Evolutionary conservation across 129 eudicot genomes (phyloP).

Genomic region (Centrapalus pauciflorus): DNA sequence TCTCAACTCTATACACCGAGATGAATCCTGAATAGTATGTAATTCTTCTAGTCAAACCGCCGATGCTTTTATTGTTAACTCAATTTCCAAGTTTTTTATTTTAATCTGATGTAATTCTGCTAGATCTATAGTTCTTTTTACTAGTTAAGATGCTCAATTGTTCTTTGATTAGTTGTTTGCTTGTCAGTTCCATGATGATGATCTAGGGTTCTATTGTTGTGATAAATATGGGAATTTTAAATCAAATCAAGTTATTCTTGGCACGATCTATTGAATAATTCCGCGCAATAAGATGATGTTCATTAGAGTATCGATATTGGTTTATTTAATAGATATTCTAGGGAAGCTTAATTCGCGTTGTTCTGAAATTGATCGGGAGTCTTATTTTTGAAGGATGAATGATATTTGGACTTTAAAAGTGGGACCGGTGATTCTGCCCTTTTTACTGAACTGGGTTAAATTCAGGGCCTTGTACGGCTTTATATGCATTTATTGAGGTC

Average conservation of each 20-base stretch:
- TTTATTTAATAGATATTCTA: neutral
- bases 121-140: constrained; percentile 26
- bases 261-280: constrained; percentile 10
- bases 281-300: neutral
- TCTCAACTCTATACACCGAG: constrained; percentile 13
- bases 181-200: neutral
- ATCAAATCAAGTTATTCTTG: constrained; percentile 9
- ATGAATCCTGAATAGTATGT: constrained; percentile 39
- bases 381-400: neutral
- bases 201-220: constrained; percentile 14
- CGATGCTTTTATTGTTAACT: constrained; percentile 1
- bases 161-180: neutral
- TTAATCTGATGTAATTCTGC: neutral
- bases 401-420: neutral
- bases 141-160: neutral
- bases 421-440: neutral
- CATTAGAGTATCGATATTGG: neutral
- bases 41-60: constrained; percentile 6
- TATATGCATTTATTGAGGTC: neutral
- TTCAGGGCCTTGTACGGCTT: neutral
- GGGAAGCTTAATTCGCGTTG: neutral
- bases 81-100: neutral
- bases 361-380: neutral
- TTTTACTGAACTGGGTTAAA: neutral
- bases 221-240: neutral